These are phyloP conservation scores for Lumnitzera littorea DNA, from an alignment of 345 rosid species.

Conservation along the genomic window DNA sequence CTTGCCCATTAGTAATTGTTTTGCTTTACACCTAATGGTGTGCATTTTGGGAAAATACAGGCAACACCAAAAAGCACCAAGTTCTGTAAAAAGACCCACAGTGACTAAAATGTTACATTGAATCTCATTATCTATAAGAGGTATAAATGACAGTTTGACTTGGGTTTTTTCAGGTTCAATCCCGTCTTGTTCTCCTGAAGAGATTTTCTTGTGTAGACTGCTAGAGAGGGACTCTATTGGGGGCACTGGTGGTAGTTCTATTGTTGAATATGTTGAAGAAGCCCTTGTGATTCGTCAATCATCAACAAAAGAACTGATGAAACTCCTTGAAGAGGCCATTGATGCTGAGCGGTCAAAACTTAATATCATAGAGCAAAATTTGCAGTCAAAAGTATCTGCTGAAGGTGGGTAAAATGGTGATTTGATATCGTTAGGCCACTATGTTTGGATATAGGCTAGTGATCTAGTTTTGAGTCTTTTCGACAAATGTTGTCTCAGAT, in stretches of 20 bases:
- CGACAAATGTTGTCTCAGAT: too few relatives aligned
- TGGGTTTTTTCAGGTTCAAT: slow-evolving; percentile 41
- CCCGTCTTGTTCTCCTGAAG: slow-evolving; percentile 68
- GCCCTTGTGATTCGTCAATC: slow-evolving; percentile 59
- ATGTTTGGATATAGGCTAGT: too few relatives aligned
- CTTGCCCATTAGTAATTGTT: background rate
- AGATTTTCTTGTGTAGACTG: slow-evolving; percentile 78
- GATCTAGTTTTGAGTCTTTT: too few relatives aligned
- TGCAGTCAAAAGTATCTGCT: slow-evolving; percentile 31
- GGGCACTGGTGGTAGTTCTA: slow-evolving; percentile 27
- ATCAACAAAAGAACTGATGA: slow-evolving; percentile 58
- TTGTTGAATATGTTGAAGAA: slow-evolving; percentile 46
- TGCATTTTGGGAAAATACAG: background rate
- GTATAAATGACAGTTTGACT: slow-evolving; percentile 14
- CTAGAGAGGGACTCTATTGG: slow-evolving; percentile 48
- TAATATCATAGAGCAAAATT: slow-evolving; percentile 37
- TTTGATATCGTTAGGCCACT: background rate
- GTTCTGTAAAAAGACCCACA: background rate
- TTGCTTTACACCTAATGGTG: background rate
- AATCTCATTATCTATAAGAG: background rate
- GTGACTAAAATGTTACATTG: background rate
- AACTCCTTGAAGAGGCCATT: slow-evolving; percentile 54
- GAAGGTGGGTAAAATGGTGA: slow-evolving; percentile 56
- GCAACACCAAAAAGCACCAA: background rate
- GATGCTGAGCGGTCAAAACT: slow-evolving; percentile 52